Conservation (phyloP, 768 basidiomycete species). For the Lentinula lateritia region DNA sequence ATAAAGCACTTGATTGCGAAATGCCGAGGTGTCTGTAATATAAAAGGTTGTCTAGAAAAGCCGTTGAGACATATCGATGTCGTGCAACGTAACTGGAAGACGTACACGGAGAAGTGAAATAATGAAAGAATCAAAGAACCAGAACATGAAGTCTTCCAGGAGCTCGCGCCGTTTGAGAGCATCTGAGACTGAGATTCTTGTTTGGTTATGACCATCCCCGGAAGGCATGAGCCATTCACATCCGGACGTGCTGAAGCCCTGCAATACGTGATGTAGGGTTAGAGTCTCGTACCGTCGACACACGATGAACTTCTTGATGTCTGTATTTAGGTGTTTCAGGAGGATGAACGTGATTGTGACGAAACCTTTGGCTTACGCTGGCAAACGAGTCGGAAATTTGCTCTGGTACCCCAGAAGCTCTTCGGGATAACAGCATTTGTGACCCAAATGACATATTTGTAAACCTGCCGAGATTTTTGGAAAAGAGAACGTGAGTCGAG, state of each 20-base stretch:
- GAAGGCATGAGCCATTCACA: conserved; percentile 75
- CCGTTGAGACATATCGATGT: background rate
- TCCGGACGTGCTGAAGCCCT: conserved; percentile 66
- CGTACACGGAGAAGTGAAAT: conserved; percentile 72
- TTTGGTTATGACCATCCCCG: conserved; percentile 30
- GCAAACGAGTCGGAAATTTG: conserved; percentile 57
- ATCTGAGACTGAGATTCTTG: conserved; percentile 59
- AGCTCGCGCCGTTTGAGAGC: conserved; percentile 73
- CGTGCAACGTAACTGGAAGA: background rate
- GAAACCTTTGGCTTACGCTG: conserved; percentile 35
- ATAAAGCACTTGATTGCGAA: conserved; percentile 78
- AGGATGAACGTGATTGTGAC: background rate
- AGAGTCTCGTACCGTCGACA: conserved; percentile 79
- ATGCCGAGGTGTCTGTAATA: conserved; percentile 86
- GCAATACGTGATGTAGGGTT: conserved; percentile 70
- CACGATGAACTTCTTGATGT: conserved; percentile 66
- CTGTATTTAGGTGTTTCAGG: conserved; percentile 29
- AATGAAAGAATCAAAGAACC: conserved; percentile 89
- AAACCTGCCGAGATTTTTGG: conserved; percentile 44
- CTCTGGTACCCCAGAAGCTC: conserved; percentile 70
- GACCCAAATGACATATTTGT: conserved; percentile 55
- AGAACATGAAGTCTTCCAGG: conserved; percentile 84
- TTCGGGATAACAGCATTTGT: conserved; percentile 70
- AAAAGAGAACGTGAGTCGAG: background rate
- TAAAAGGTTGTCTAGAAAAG: conserved; percentile 80